Base-by-base conservation (phyloP, 176 grass and related monocot genomes). In the Oryza officinalis region DNA sequence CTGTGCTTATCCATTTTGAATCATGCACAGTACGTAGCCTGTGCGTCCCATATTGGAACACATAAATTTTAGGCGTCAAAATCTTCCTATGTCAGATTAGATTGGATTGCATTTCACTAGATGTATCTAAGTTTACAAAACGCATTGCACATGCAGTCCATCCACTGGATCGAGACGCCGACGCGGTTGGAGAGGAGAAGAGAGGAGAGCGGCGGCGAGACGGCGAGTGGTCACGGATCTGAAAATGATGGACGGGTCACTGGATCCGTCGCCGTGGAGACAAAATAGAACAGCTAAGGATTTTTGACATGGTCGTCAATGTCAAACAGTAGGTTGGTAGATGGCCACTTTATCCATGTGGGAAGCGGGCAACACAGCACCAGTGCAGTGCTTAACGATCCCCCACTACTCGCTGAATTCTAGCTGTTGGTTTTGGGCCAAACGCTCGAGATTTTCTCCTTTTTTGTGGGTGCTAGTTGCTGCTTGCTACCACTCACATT, bases 231-330 rank as follows among this genome's bases (percentile, higher is more conserved):
- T 22, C 60, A 80, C 76, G 63, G 81, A 89, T 80, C 63, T 47
- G 87, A 47, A 84, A 67, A 23, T 6, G 35, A 13, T 23, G 11
- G 75, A 74, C 12, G 66, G 54, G 49, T 57, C 71, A 47, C 82
- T 15, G 30, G 71, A 31, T 3, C 17, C 32, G 76, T 47, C 61
- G 52, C 23, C 67, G 67, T 31, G 45, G 25, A 45, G 83, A 82
- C 83, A 78, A 86, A 79, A 83, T 8, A 74, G 67, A 83, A 64
- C 80, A 90, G 75, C 88, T 90, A 74, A 74, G 71, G 61, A 63
- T 73, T 81, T 77, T 76, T 73, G 63, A 75, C 80, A 22, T n/a
- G 74, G 84, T 67, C 80, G 37, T 75, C 84, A n/a, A 75, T 78
- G 47, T 74, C 84, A 25, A 83, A 79, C 54, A 46, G 46, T 59